These are phyloP conservation scores for Cryptococcus sp. DNA, from an alignment of 1,284 basidiomycete genomes.

Conservation along the genomic window DNA sequence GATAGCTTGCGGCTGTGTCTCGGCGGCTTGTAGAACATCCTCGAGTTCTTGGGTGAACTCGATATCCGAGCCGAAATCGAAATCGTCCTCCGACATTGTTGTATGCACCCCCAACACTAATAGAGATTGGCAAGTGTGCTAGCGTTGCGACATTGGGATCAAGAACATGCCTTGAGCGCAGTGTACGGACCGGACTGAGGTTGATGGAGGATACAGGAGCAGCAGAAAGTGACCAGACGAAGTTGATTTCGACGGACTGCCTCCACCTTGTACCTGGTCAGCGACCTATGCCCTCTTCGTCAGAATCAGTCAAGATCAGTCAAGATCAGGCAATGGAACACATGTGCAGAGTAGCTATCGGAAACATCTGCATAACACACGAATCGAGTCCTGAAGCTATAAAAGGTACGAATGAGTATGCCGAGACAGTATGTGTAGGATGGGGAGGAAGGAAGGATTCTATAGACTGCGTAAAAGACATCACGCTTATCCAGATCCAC, in stretches of 20 bases:
- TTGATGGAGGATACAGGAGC: slow-evolving; percentile 1
- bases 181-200: not conserved
- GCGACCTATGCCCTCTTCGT: too few species aligned
- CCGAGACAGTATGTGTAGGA: not conserved
- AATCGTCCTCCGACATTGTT: slow-evolving; percentile 12
- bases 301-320: too few species aligned
- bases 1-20: slow-evolving; percentile 7
- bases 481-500: slow-evolving; percentile 42
- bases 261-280: too few species aligned
- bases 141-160: slow-evolving; percentile 8
- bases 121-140: too few species aligned
- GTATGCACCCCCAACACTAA: too few species aligned
- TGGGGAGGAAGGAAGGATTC: slow-evolving; percentile 2
- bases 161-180: not conserved
- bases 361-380: not conserved
- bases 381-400: not conserved
- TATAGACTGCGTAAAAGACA: not conserved
- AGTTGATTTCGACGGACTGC: too few species aligned
- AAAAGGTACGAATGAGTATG: not conserved
- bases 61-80: slow-evolving; percentile 27
- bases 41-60: slow-evolving; percentile 28
- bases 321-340: too few species aligned
- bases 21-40: slow-evolving; percentile 17
- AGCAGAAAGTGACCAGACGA: too few species aligned
- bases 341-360: too few species aligned